Conservation (phyloP, 2,329 filamentous ascomycete genomes). For the Sporothrix globosa region DNA sequence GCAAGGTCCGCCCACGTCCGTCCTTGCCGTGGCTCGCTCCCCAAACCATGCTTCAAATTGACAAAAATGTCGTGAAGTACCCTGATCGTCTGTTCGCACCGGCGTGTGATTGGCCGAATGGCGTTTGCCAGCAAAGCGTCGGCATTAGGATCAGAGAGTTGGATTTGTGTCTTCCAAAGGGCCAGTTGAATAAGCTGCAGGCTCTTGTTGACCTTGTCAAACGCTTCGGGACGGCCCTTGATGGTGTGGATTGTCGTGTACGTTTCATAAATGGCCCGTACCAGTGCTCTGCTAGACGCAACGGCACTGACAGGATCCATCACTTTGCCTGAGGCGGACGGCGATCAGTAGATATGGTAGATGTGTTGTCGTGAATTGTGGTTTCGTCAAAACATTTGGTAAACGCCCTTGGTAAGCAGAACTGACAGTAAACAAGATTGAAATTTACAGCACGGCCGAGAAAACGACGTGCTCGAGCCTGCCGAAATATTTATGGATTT, state of each 20-base stretch:
- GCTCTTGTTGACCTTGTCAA: background rate
- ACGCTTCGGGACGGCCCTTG: background rate
- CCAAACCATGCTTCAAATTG: background rate
- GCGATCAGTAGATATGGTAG: background rate
- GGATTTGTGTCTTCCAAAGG: background rate
- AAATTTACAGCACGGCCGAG: too few species aligned
- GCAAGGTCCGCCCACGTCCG: background rate
- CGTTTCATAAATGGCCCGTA: background rate
- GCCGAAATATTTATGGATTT: too few species aligned
- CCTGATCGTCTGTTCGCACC: background rate
- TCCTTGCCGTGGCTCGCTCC: background rate
- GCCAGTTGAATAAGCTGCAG: background rate
- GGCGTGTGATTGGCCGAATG: background rate
- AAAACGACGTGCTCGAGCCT: too few species aligned
- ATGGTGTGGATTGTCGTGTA: background rate
- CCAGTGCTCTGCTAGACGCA: background rate
- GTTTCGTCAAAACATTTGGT: too few species aligned
- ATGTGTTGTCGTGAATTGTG: too few species aligned
- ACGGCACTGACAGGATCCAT: conserved; percentile 1
- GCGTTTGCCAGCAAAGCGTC: background rate
- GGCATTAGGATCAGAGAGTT: background rate
- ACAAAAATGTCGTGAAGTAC: background rate
- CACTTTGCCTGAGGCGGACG: background rate
- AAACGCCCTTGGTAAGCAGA: too few species aligned
- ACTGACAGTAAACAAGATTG: too few species aligned